Percentiles rank a stretch among this genome's conserved stretches.
phyloP scores from a whole-genome alignment of 768 basidiomycete species.

The Russula lepida region DNA sequence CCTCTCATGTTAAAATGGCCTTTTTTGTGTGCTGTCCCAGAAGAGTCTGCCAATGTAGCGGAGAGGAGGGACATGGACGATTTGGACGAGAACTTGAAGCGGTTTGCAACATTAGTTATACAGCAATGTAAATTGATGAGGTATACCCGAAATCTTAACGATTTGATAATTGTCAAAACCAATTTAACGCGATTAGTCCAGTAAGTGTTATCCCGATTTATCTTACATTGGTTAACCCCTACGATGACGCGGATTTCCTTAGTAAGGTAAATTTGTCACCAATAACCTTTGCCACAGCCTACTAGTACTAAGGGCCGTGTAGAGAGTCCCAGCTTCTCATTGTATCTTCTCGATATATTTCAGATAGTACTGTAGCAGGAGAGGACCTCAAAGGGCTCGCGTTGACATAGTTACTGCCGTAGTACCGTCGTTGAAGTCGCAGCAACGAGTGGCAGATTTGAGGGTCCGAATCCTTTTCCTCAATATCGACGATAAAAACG shows the following conservation, averaged over 20 bases:
- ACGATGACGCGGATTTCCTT: too few relatives aligned
- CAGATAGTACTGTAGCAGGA: neutral
- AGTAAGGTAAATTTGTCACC: neutral
- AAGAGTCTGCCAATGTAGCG: neutral
- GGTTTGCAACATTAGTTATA: too few relatives aligned
- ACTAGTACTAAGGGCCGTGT: neutral
- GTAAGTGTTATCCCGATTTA: neutral
- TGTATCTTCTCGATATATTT: neutral
- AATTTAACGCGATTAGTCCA: neutral
- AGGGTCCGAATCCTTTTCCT: neutral
- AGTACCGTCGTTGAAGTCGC: neutral
- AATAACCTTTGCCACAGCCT: too few relatives aligned
- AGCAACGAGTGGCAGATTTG: neutral
- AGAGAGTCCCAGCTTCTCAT: neutral
- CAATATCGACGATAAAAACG: neutral
- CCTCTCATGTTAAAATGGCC: neutral
- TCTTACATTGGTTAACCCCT: neutral
- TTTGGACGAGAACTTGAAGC: too few relatives aligned
- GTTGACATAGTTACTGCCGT: neutral
- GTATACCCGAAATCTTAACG: too few relatives aligned
- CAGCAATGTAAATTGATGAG: too few relatives aligned
- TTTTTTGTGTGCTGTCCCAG: neutral
- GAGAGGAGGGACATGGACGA: too few relatives aligned
- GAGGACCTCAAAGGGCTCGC: neutral
- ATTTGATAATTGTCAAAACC: neutral